Evolutionary conservation across 352 stramenopile genomes (phyloP), one percentile per base, ranked within the genome.

Genomic region (Pythium monospermum): DNA sequence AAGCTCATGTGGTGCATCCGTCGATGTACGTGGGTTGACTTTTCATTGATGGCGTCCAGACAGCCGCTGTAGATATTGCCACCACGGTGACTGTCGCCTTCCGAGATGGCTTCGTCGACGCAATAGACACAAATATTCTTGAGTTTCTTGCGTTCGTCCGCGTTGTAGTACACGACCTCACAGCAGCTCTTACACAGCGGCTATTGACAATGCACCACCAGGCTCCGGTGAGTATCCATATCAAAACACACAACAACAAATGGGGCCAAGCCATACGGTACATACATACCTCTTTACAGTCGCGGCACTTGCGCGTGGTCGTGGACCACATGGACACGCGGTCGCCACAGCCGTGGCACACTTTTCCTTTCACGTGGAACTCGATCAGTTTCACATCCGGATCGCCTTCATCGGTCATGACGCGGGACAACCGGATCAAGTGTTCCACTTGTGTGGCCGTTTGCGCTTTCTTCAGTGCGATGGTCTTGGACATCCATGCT

Each of bases 101-200:
- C 55, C 1, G 41, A 50, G 43, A 59, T 59, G 43, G 49, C 49
- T 15, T 62, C 38, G 42, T 69, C 64, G 40, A 83, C 71, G 49
- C 74, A 85, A 51, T 85, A 75, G 16, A 83, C 65, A 57, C 74
- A 85, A 49, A 85, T 85, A 42, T 66, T 69, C 45, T 85, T 81
- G 61, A 85, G 71, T 63, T 83, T 81, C 63, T 81, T 83, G 39
- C 64, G 61, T 43, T 74, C 71, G 49, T 83, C 66, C 39, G 75
- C 66, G 32, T 74, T 68, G 43, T 73, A 83, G 68, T 85, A 82
- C 32, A 83, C 71, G 2, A 85, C 65, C 35, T 81, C 69, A 25
- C 64, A 76, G 44, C 74, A 85, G 53, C 61, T 78, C 58, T 83
- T 85, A 58, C 74, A 85, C 10, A 85, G 57, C 10, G 35, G 36